phyloP scores from a whole-genome alignment of 78 protist genomes.

The Dictyostelium citrinum region DNA sequence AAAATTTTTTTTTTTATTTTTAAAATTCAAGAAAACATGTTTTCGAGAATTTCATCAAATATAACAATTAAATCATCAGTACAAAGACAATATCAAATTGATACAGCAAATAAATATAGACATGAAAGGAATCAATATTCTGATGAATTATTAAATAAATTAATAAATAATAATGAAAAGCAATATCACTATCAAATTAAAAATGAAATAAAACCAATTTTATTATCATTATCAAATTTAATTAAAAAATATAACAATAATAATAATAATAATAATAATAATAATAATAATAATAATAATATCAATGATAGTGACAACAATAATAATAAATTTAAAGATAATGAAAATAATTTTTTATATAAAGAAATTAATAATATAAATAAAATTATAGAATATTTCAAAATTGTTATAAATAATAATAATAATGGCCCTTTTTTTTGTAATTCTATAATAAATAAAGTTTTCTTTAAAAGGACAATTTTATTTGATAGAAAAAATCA shows the following conservation, averaged over 20 bases:
- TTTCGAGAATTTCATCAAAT: neutral
- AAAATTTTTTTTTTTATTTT: neutral
- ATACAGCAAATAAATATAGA: neutral
- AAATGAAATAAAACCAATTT: slow-evolving; percentile 2
- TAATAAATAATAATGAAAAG: neutral
- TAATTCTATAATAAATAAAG: too few species aligned
- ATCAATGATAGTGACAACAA: neutral
- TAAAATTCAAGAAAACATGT: neutral
- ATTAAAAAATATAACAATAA: neutral
- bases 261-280: neutral
- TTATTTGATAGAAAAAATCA: neutral
- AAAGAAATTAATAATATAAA: neutral
- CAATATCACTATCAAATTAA: neutral
- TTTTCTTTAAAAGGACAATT: neutral
- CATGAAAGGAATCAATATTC: neutral
- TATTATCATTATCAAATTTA: neutral
- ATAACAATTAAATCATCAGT: neutral
- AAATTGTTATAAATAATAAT: neutral
- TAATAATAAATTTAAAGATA: neutral
- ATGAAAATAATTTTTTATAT: neutral
- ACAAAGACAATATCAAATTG: neutral
- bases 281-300: neutral
- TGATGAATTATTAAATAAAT: neutral
- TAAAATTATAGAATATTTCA: neutral
- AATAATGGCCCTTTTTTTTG: neutral